These are phyloP conservation scores for Thuidium tamariscinum DNA, from an alignment of 225 moss, liverwort and hornwort species.

Conservation along the genomic window DNA sequence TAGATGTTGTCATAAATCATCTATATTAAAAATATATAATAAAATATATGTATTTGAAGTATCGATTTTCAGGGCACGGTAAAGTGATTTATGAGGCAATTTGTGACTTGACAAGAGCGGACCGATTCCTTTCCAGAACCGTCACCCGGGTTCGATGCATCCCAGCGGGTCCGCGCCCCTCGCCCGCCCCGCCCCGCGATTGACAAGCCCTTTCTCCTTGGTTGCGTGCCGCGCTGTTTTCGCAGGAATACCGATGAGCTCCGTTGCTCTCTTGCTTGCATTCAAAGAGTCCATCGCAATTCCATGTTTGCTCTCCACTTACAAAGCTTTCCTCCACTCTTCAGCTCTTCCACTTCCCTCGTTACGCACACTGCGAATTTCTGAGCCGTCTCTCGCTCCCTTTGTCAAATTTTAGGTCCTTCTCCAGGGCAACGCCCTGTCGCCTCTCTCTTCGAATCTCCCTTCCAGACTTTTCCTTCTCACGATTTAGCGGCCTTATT, in stretches of 20 bases:
- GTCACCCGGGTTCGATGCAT: neutral
- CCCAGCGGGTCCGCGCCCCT: neutral
- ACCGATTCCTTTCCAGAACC: neutral
- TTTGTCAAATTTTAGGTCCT: neutral
- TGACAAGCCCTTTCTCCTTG: neutral
- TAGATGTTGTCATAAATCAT: too few species aligned
- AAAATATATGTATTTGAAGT: neutral
- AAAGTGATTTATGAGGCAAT: neutral
- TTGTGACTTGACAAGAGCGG: neutral
- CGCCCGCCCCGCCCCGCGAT: constrained; percentile 3
- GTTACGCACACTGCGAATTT: neutral
- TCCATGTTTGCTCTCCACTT: neutral
- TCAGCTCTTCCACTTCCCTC: neutral
- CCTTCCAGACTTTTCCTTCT: neutral
- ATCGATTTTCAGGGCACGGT: neutral
- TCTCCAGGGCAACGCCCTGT: neutral
- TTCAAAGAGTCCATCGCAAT: neutral
- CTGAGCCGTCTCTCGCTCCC: neutral
- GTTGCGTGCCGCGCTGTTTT: constrained; percentile 11
- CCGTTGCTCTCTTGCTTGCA: neutral
- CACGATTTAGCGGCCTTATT: neutral
- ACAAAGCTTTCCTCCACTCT: neutral
- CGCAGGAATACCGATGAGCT: neutral
- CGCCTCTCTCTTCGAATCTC: neutral
- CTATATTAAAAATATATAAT: too few species aligned